Evolutionary conservation across 345 rosid genomes (phyloP).

Genomic region (Diplotaxis tenuifolia): DNA sequence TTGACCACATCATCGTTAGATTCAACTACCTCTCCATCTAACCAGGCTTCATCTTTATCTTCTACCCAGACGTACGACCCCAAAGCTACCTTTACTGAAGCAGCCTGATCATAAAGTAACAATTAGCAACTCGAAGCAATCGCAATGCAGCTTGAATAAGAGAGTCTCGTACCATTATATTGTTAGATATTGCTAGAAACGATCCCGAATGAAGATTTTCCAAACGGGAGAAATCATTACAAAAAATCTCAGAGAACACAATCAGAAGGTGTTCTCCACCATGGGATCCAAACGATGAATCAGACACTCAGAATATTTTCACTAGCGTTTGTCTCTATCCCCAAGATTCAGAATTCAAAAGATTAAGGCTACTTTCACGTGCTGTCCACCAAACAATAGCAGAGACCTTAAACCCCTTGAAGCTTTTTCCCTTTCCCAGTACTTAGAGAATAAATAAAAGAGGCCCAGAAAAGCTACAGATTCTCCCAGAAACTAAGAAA

Average conservation of each 20-base stretch:
- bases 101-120: slow-evolving; percentile 40
- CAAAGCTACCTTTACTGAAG: slow-evolving; percentile 31
- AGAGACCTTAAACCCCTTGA: slow-evolving; percentile 20
- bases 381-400: background rate
- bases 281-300: slow-evolving; percentile 22
- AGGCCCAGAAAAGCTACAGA: background rate
- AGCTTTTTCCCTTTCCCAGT: background rate
- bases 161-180: slow-evolving; percentile 19
- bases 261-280: slow-evolving; percentile 19
- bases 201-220: slow-evolving; percentile 23
- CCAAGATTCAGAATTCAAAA: background rate
- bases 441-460: background rate
- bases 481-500: slow-evolving; percentile 7
- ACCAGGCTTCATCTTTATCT: slow-evolving; percentile 79
- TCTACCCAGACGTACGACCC: slow-evolving; percentile 93
- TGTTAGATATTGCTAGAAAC: slow-evolving; percentile 11
- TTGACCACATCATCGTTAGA: slow-evolving; percentile 53
- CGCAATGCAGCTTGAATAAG: slow-evolving; percentile 26
- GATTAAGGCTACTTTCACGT: slow-evolving; percentile 14
- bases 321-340: background rate
- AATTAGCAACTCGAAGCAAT: background rate
- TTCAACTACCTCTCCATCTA: slow-evolving; percentile 81
- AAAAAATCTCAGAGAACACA: slow-evolving; percentile 4
- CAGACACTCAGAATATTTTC: background rate
- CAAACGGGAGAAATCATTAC: slow-evolving; percentile 20